A percentile compares a stretch with the other conserved stretches of the same genome.
phyloP scores from a whole-genome alignment of 345 rosid species.

The Cardiospermum halicacabum region DNA sequence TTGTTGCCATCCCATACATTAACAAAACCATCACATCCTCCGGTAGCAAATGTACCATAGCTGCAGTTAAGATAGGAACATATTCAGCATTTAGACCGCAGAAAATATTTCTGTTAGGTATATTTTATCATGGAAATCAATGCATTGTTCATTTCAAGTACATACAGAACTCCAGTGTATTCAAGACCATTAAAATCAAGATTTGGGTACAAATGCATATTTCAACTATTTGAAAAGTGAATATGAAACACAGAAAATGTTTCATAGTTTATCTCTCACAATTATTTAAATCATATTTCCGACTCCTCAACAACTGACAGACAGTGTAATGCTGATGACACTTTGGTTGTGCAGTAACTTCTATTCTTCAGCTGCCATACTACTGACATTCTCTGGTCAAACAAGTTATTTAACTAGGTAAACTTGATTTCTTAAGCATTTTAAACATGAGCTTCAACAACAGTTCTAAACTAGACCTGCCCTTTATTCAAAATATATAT shows the following conservation, averaged over 20 bases:
- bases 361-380: background rate
- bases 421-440: background rate
- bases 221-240: background rate
- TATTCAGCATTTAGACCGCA: background rate
- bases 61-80: conserved; percentile 36
- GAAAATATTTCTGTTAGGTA: background rate
- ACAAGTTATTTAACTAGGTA: background rate
- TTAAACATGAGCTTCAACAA: background rate
- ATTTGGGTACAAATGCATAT: background rate
- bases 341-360: background rate
- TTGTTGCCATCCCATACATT: conserved; percentile 99
- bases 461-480: background rate
- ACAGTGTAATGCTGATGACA: background rate
- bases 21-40: conserved; percentile 97
- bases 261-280: background rate
- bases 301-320: background rate
- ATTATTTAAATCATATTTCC: background rate
- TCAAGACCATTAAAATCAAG: background rate
- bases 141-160: background rate
- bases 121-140: background rate
- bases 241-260: background rate
- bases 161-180: background rate
- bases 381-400: background rate
- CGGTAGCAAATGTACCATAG: conserved; percentile 98
- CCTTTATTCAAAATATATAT: background rate